Evolutionary conservation across 2,329 filamentous ascomycete genomes (phyloP).

Genomic region (Colletotrichum sp.): DNA sequence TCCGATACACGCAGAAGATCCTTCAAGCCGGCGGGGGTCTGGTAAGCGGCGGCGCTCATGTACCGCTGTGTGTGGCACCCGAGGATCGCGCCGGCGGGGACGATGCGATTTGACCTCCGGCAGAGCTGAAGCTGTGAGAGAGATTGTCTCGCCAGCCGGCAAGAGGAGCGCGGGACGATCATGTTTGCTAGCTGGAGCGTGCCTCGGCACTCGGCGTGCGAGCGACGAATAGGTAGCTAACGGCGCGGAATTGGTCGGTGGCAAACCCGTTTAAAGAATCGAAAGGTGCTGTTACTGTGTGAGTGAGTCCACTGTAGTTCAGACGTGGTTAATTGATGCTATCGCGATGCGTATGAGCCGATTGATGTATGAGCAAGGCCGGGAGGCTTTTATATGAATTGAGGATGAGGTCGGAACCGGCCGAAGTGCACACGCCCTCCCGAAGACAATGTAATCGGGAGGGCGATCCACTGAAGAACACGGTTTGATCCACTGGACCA

Average conservation of each 20-base stretch:
- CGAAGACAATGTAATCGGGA: neutral
- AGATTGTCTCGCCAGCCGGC: conserved; percentile 12
- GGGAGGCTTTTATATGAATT: neutral
- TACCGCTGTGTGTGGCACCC: neutral
- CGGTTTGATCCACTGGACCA: neutral
- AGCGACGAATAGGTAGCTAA: neutral
- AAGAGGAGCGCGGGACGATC: conserved; percentile 11
- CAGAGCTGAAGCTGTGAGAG: conserved; percentile 4
- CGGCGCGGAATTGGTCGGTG: neutral
- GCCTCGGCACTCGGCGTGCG: neutral
- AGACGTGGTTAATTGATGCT: neutral
- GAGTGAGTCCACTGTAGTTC: neutral
- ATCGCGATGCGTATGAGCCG: neutral
- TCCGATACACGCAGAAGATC: conserved; percentile 74
- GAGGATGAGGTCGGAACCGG: neutral
- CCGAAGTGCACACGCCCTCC: conserved; percentile 1
- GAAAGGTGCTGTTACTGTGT: neutral
- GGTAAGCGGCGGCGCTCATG: conserved; percentile 17
- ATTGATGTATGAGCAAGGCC: neutral
- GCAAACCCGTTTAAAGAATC: neutral
- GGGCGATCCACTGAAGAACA: neutral
- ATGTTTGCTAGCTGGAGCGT: neutral
- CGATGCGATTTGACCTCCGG: neutral
- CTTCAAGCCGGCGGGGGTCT: conserved; percentile 33
- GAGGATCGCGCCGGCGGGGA: neutral